Base-by-base conservation (phyloP, 306 rosid genomes). In the Dryas drummondii region DNA sequence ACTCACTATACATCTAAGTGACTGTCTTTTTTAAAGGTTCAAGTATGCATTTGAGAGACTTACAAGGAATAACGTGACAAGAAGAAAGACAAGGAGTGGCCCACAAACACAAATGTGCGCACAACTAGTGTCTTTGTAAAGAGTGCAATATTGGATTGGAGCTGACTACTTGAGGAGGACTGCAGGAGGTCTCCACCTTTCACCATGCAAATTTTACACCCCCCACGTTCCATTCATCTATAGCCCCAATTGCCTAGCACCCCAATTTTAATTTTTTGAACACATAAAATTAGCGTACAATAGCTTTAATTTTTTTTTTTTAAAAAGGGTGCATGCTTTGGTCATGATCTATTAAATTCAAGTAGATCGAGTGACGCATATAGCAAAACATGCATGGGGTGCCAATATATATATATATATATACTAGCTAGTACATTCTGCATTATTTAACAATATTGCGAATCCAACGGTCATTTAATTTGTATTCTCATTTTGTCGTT, bases 201-300 rank as follows among this genome's bases (percentile, higher is more conserved):
- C 76, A 71, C 76, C 76, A 63, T 70, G 81, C 76, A 71, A 70
- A 52, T 6, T 19, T 32, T 37, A 60, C 71, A 61, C 37, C 40
- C 68, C 70, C 70, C 70, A 41, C 80, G 62, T 69, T 51, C 60
- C 66, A 47, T 40, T 41, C 42, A 60, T 22, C 2, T 32, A 32
- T 32, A 1, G 37, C 37, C 3, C 37, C 37, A 22, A 22, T 41
- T 52, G 19, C 61, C 37, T 16, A 37, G 2, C 56, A 17, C 41
- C 6, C 50, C 1, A n/a, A 10, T 7, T 17, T 48, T 22, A 2
- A 7, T 12, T 48, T 67, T 5, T 46, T 22, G 4, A 19, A 19
- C 19, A 26, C 40, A 22, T 5, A 57, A 13, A 61, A 61, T 32
- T 32, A 32, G 3, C 37, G 37, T 32, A 61, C 45, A 61, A 11